A percentile compares a stretch with the other conserved stretches of the same genome.
Conservation (phyloP, 2,329 filamentous ascomycete species). For the Xylaria sp. region DNA sequence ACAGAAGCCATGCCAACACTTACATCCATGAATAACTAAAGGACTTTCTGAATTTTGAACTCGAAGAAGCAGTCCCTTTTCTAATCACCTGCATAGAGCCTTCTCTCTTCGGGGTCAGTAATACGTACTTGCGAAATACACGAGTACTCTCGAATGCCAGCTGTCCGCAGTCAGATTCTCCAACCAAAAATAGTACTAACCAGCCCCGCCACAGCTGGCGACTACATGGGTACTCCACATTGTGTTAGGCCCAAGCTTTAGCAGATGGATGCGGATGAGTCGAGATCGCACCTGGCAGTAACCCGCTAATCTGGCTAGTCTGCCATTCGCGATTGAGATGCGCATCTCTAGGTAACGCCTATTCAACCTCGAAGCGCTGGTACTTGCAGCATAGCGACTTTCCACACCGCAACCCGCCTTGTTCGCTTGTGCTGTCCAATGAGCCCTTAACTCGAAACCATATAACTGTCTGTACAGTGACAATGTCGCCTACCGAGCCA, state of each 20-base stretch:
- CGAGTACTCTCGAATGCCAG: too few relatives aligned
- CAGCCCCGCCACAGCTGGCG: slow-evolving; percentile 30
- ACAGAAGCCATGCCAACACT: too few relatives aligned
- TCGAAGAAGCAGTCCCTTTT: too few relatives aligned
- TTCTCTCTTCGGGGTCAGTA: too few relatives aligned
- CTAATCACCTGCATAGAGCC: too few relatives aligned
- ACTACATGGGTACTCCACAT: not conserved
- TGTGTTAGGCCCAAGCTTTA: too few relatives aligned
- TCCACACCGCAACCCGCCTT: slow-evolving; percentile 6
- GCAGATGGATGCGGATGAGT: not conserved
- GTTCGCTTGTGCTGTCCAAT: slow-evolving; percentile 9
- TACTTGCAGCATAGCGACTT: slow-evolving; percentile 28
- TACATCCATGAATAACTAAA: too few relatives aligned
- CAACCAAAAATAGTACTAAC: not conserved
- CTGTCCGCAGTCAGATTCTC: not conserved
- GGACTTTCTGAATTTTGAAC: too few relatives aligned
- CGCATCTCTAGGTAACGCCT: slow-evolving; percentile 15
- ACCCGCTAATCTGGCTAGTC: slow-evolving; percentile 25
- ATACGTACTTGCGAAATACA: too few relatives aligned
- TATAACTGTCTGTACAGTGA: slow-evolving; percentile 28
- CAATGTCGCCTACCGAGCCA: slow-evolving; percentile 42
- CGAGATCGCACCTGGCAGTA: not conserved
- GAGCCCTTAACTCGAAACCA: slow-evolving; percentile 15
- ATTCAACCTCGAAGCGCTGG: slow-evolving; percentile 31
- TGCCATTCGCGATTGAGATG: slow-evolving; percentile 24